Evolutionary conservation across 441 rosid genomes (phyloP).

Genomic region (Aquilaria agallochum): DNA sequence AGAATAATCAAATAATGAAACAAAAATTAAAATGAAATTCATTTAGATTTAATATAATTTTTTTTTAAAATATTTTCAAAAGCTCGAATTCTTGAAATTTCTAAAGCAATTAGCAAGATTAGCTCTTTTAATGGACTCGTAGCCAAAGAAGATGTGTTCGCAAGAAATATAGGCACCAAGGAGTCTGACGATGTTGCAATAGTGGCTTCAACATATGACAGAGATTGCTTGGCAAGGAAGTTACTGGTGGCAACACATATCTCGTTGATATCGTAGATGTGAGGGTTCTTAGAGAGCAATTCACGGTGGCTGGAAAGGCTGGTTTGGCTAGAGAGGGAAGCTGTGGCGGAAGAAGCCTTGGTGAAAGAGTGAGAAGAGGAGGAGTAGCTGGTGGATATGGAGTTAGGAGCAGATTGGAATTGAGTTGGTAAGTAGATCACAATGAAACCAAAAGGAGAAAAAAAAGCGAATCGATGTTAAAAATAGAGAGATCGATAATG

Average conservation of each 20-base stretch:
- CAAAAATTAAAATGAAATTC: no score
- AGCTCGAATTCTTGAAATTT: slow-evolving; percentile 53
- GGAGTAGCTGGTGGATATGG: slow-evolving; percentile 17
- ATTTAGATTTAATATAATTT: no score
- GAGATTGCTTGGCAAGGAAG: slow-evolving; percentile 68
- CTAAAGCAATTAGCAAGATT: slow-evolving; percentile 62
- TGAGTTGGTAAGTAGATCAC: not conserved
- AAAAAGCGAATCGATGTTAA: no score
- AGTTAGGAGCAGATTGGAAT: slow-evolving; percentile 2
- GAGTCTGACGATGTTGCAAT: slow-evolving; percentile 54
- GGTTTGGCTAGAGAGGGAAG: slow-evolving; percentile 33
- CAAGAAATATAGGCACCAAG: slow-evolving; percentile 71
- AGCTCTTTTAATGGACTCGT: slow-evolving; percentile 54
- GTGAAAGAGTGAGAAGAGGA: slow-evolving; percentile 15
- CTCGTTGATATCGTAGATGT: slow-evolving; percentile 73
- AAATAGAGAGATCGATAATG: no score
- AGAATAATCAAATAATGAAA: no score
- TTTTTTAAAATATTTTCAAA: no score
- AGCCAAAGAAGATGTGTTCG: slow-evolving; percentile 65
- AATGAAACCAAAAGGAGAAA: no score
- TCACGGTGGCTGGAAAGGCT: slow-evolving; percentile 71
- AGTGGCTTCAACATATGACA: slow-evolving; percentile 68
- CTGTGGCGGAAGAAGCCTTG: slow-evolving; percentile 30
- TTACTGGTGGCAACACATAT: slow-evolving; percentile 83
- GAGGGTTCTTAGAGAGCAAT: slow-evolving; percentile 61